Conservation (phyloP, 2,329 filamentous ascomycete species). For the Harringtonia aguacate region DNA sequence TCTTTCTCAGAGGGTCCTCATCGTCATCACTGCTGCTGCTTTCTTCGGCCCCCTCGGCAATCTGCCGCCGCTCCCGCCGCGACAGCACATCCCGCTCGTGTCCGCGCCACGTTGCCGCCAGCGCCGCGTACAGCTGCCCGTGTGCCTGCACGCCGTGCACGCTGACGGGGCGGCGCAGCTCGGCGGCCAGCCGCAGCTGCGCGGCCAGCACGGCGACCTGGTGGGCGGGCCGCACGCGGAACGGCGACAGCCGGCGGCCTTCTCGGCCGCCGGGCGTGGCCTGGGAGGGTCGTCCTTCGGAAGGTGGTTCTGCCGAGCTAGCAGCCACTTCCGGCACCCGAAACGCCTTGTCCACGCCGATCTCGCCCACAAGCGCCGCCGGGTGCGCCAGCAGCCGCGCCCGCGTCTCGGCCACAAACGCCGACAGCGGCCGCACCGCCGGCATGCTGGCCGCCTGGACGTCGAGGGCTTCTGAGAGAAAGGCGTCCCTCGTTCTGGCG, state of each 20-base stretch:
- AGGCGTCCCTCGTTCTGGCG: too few relatives aligned
- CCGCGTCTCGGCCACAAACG: constrained; percentile 34
- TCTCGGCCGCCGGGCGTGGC: constrained; percentile 65
- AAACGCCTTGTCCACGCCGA: constrained; percentile 69
- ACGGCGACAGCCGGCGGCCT: constrained; percentile 54
- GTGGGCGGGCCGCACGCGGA: constrained; percentile 57
- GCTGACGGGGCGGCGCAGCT: constrained; percentile 53
- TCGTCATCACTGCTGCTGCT: constrained; percentile 16
- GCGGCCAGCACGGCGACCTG: constrained; percentile 55
- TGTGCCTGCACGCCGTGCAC: constrained; percentile 70
- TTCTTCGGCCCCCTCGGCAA: constrained; percentile 28
- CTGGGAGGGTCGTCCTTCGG: constrained; percentile 5
- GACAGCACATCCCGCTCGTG: constrained; percentile 52
- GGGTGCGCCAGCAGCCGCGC: constrained; percentile 42
- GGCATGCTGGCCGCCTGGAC: constrained; percentile 41
- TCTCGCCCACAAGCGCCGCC: constrained; percentile 61
- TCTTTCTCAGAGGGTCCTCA: background rate
- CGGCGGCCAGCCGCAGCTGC: constrained; percentile 62
- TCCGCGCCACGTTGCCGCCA: constrained; percentile 59
- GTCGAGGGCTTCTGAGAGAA: too few relatives aligned
- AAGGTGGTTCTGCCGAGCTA: constrained; percentile 18
- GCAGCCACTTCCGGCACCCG: constrained; percentile 52
- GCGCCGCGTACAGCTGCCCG: constrained; percentile 54
- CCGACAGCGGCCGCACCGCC: constrained; percentile 43
- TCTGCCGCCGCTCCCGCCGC: constrained; percentile 43